Base-by-base conservation (phyloP, 2,329 filamentous ascomycete genomes). In the Pseudofabraea citricarpa region DNA sequence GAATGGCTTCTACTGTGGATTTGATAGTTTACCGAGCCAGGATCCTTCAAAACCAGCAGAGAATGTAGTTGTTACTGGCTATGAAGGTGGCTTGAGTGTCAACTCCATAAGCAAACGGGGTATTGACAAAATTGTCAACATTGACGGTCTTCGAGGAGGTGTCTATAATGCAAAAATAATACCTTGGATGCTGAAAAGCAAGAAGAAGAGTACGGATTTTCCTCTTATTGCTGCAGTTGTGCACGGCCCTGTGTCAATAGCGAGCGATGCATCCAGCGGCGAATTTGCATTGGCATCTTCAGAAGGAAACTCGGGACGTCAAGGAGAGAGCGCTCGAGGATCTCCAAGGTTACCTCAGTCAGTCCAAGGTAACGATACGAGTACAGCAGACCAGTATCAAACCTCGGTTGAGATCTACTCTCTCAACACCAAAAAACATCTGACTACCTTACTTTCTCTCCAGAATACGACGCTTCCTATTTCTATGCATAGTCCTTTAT, bases 371-470 rank as follows among this genome's bases (percentile, higher is more conserved):
- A 59, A 29, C 53, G 66, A 29, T 54, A 19, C 62, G 5, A 70
- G 82, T 46, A 75, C 79, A 39, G 74, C 15, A n/a, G 19, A 5
- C 21, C 27, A 75, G 36, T 94, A 91, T 57, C 90, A 95, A 64
- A 96, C 90, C 0, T 84, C 85, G 0, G 88, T 95, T 5, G 89
- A 96, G 54, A 71, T 97, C 0, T 95, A 91, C 64, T 96, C 90
- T 1, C 69, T 97, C 47, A 81, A 78, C 54, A 87, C 83, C n/a
- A 83, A 82, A 55, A 74, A 78, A 48, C 77, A 79, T 43, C 66
- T 96, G 43, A 77, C 83, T 20, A 85, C 87, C 1, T 70, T 97
- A 7, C 82, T 94, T 47, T 77, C 82, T 55, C 81, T 84, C 33
- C 77, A 86, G 39, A 72, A 79, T 59, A 70, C 80, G 42, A 68